phyloP scores from a whole-genome alignment of 1,284 basidiomycete genomes.

The Microbotryum silenes-acaulis region DNA sequence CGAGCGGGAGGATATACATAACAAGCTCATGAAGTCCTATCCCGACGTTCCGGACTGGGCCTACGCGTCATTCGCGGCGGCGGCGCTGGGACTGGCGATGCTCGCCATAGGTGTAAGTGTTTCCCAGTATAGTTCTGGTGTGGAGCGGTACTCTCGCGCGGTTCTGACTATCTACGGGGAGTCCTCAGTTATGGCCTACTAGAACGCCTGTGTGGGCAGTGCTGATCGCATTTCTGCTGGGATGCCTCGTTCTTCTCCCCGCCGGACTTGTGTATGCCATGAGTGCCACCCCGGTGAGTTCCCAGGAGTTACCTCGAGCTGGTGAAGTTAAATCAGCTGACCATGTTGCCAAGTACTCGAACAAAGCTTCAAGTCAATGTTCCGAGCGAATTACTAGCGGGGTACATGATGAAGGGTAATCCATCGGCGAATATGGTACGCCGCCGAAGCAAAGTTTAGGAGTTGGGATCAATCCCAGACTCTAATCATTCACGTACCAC shows the following conservation, averaged over 20 bases:
- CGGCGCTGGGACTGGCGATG: constrained; percentile 66
- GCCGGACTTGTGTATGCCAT: constrained; percentile 87
- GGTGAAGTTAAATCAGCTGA: constrained; percentile 1
- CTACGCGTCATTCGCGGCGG: constrained; percentile 60
- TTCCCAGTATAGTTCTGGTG: neutral
- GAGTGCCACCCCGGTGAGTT: constrained; percentile 67
- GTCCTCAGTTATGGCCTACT: constrained; percentile 63
- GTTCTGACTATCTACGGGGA: neutral
- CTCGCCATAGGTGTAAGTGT: constrained; percentile 62
- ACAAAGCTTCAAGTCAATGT: constrained; percentile 62
- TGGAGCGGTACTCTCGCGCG: neutral
- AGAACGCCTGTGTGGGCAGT: constrained; percentile 79
- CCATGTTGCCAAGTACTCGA: neutral
- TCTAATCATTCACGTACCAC: neutral
- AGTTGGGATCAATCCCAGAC: neutral
- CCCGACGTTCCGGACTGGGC: constrained; percentile 91
- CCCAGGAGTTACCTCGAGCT: neutral
- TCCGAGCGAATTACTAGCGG: constrained; percentile 82
- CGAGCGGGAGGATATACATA: constrained; percentile 90
- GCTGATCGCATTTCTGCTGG: constrained; percentile 63
- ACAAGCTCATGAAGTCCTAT: constrained; percentile 89
- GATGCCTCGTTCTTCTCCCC: constrained; percentile 76
- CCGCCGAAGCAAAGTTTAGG: neutral
- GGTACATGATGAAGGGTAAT: constrained; percentile 71
- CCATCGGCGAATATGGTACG: constrained; percentile 81